Conservation (phyloP, 1,284 basidiomycete species). For the Stereum hirsutum region DNA sequence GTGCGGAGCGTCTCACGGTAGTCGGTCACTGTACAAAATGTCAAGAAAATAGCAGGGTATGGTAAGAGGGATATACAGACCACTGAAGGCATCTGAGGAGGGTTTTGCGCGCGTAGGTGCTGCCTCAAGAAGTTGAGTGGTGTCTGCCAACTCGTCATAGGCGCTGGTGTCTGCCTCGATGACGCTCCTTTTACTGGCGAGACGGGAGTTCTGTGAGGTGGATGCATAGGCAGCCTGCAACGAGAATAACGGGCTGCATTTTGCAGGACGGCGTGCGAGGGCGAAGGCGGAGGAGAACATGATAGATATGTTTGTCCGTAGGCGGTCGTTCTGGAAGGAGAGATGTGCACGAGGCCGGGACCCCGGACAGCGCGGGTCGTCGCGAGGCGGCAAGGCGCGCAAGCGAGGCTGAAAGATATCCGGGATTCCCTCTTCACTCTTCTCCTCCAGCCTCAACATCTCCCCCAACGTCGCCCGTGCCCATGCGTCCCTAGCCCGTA, state of each 20-base stretch:
- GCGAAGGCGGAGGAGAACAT: no score
- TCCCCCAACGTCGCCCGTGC: not conserved
- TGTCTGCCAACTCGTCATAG: not conserved
- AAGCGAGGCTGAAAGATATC: no score
- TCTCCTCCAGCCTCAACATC: not conserved
- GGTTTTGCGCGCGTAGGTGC: not conserved
- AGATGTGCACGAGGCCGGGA: not conserved
- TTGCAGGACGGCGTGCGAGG: no score
- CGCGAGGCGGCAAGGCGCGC: no score
- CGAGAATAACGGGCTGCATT: no score
- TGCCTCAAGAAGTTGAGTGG: not conserved
- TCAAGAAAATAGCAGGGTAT: not conserved
- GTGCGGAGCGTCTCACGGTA: not conserved
- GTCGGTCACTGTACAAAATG: not conserved
- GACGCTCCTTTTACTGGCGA: no score
- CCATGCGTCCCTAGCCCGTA: not conserved
- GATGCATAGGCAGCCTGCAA: slow-evolving; percentile 1
- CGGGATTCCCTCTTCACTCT: not conserved
- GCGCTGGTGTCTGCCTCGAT: no score
- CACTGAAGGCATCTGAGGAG: not conserved
- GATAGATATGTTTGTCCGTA: no score
- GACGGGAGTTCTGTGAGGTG: not conserved
- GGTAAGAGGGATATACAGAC: not conserved
- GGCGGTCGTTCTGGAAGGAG: not conserved
- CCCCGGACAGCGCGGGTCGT: slow-evolving; percentile 5